These are phyloP conservation scores for Aspergillus nanangensis DNA, from an alignment of 495 filamentous ascomycete genomes.

Conservation along the genomic window DNA sequence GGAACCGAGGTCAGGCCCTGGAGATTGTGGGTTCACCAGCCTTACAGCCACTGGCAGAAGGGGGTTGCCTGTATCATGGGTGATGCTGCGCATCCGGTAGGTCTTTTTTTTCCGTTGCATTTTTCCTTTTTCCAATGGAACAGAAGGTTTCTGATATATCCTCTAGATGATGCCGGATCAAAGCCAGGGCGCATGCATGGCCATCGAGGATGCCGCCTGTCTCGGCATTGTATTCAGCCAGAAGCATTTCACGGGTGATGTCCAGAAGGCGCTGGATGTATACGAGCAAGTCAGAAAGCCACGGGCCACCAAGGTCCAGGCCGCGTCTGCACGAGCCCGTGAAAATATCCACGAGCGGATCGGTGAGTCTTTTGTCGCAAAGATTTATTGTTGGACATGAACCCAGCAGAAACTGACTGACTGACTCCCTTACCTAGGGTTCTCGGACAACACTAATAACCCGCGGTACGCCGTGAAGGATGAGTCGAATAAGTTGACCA, in stretches of 20 bases:
- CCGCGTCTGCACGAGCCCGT: constrained; percentile 39
- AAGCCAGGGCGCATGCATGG: constrained; percentile 48
- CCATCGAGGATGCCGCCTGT: constrained; percentile 46
- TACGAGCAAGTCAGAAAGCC: constrained; percentile 44
- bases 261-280: constrained; percentile 29
- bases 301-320: constrained; percentile 39
- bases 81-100: constrained; percentile 38
- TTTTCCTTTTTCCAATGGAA: too few relatives aligned
- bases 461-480: constrained; percentile 39
- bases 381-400: too few relatives aligned
- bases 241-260: constrained; percentile 35
- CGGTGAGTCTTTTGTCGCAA: too few relatives aligned
- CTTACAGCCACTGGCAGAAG: constrained; percentile 34
- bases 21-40: constrained; percentile 45
- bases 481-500: constrained; percentile 44
- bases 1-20: constrained; percentile 44
- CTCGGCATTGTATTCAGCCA: constrained; percentile 43
- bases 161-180: constrained; percentile 55
- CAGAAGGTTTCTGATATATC: too few relatives aligned
- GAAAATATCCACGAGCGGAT: constrained; percentile 50
- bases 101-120: constrained; percentile 9
- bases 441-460: background rate
- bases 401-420: too few relatives aligned
- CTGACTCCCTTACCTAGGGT: too few relatives aligned
- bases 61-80: constrained; percentile 33